Percentiles rank a stretch among this genome's conserved stretches.
Evolutionary conservation across 169 alveolate species (phyloP).

Genomic region (Nephromyces sp.): DNA sequence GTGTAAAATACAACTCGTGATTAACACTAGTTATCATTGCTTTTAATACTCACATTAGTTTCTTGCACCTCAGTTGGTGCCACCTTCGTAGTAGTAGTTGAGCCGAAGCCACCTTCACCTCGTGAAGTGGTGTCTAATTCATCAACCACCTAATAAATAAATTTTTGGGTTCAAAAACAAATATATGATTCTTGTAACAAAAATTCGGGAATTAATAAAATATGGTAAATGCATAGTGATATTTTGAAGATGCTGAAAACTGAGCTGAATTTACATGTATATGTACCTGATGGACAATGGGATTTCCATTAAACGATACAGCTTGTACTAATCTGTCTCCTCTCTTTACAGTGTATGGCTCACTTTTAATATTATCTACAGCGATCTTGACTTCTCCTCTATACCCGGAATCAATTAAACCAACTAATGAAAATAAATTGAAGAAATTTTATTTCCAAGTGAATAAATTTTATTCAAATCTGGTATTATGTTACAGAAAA

Average conservation of each 20-base stretch:
- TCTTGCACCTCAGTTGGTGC: too few species aligned
- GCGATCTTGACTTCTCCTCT: slow-evolving; percentile 77
- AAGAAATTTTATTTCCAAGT: neutral
- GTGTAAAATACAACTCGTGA: too few species aligned
- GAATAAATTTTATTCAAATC: neutral
- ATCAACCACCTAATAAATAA: slow-evolving; percentile 50
- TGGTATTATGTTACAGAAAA: neutral
- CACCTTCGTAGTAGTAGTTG: slow-evolving; percentile 43
- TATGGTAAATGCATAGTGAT: neutral
- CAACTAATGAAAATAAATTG: slow-evolving; percentile 36
- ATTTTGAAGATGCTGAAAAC: neutral
- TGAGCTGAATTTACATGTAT: neutral
- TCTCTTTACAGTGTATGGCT: slow-evolving; percentile 60
- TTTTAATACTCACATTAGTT: too few species aligned
- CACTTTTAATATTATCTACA: slow-evolving; percentile 71
- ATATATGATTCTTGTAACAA: neutral
- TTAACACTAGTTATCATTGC: too few species aligned
- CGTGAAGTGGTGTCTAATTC: slow-evolving; percentile 68
- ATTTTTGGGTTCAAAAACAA: neutral
- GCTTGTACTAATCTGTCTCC: slow-evolving; percentile 76
- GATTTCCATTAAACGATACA: slow-evolving; percentile 74
- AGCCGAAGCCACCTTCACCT: slow-evolving; percentile 80
- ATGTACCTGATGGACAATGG: slow-evolving; percentile 55
- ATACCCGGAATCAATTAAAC: slow-evolving; percentile 79
- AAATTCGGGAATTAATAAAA: neutral